Evolutionary conservation across 768 basidiomycete genomes (phyloP), one percentile per base, ranked within the genome.

Genomic region (Podaxis rugospora): DNA sequence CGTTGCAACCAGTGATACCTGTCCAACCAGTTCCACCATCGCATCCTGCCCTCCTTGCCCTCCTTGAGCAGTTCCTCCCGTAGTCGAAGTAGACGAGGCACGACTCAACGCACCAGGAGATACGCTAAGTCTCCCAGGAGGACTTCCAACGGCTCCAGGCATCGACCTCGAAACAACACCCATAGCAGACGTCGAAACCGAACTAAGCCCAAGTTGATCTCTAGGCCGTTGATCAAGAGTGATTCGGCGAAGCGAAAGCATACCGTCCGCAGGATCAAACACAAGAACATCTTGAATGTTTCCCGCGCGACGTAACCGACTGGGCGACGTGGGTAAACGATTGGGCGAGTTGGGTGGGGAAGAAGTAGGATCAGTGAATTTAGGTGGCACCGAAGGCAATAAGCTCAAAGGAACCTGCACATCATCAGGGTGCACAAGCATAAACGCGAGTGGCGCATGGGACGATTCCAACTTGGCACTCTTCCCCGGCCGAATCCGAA

Each of bases 211-310:
- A 56, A 59, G 51, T 61, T 68, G 44, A 59, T 72, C 63, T 65
- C 73, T 69, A 11, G 67, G 62, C 37, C 61, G 67, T 50, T 74
- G 67, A 37, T 86, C 83, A 4, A 87, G 59, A 2, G 72, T 71
- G 51, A 90, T 69, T 1, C 88, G 73, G 25, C 85, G 76, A 49
- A 90, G 72, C 0, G 82, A 81, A 21, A 91, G 74, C 2, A 79
- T 72, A 0, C 83, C 82, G 42, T 84, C 82, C 0, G 70, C 71
- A 0, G 87, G 83, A 66, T 91, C 87, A 65, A 92, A 90, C 2
- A 90, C 66, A 16, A 91, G 77, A 2, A 90, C 62, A 60, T 92
- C 89, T 68, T 88, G 88, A 64, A 79, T 82, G 61, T 85, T 84
- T 18, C 70, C 70, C 11, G 76, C 74, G 16, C 74, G 70, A 5